Evolutionary conservation across 768 basidiomycete species (phyloP), one percentile per base, ranked within the genome.

Genomic region (Jaapia argillacea): DNA sequence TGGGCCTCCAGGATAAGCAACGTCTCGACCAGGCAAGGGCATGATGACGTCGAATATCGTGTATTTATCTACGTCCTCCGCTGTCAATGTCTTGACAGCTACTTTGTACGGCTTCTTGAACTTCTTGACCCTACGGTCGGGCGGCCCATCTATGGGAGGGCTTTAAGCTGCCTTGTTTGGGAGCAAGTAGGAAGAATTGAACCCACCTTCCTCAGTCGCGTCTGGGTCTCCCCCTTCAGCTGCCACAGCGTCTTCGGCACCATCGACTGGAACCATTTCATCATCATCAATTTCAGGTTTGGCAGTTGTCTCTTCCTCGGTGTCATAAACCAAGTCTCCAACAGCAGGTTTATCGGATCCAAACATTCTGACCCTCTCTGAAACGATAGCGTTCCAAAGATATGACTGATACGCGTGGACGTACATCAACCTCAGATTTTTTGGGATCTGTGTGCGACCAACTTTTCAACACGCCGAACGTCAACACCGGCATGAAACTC

Each of bases 381-480:
- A 97, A 31, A 93, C 89, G 44, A 97, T 82, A 38, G 90, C 81
- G 62, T 99, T 99, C 94, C 94, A 99, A 25, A 98, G 82, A 54
- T 97, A 99, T 13, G 89, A 93, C 60, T 99, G 96, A 59, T 97
- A 99, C 24, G 93, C 93, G 61, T 99, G 96, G 43, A 97, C 81
- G 59, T 98, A 99, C 88, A 99, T 97, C 50, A 96, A 66, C 41
- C 96, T 77, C 46, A 99, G 75, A 56, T 94, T 98, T 44, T 85
- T 75, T 12, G 96, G 96, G 51, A 99, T 98, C 94, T 97, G 51
- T 12, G 47, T 46, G 25, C 52, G 42, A 16, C 47, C 41, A 21
- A 33, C 20, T n/a, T 21, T 45, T 25, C 42, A 38, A 36, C 28
- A 10, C 41, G 23, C 6, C 14, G 14, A 22, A 27, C 37, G 23